These are phyloP conservation scores for Fusarium penzigii DNA, from an alignment of 2,329 filamentous ascomycete species.

Conservation along the genomic window DNA sequence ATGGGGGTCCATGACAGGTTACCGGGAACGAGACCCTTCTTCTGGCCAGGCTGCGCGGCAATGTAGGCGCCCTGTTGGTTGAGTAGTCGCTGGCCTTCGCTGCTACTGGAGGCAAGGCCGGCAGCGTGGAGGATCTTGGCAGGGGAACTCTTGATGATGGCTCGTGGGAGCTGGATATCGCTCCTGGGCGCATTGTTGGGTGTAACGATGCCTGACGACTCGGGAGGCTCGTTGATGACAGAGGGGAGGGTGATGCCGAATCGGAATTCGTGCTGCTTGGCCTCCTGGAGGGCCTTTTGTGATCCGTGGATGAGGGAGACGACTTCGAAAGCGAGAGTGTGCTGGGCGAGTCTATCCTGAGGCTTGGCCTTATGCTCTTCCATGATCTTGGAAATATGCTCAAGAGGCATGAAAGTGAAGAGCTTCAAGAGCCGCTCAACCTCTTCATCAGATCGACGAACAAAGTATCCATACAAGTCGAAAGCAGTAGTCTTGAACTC, in stretches of 20 bases:
- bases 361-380: constrained; percentile 66
- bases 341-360: constrained; percentile 75
- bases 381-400: constrained; percentile 69
- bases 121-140: constrained; percentile 60
- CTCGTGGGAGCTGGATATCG: constrained; percentile 60
- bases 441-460: constrained; percentile 78
- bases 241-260: constrained; percentile 42
- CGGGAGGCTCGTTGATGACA: constrained; percentile 32
- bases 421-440: constrained; percentile 82
- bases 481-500: constrained; percentile 76
- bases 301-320: constrained; percentile 76
- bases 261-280: constrained; percentile 52
- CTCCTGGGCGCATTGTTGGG: constrained; percentile 51
- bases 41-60: constrained; percentile 50
- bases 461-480: constrained; percentile 89
- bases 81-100: constrained; percentile 61
- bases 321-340: constrained; percentile 80
- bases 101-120: constrained; percentile 57
- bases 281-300: constrained; percentile 62
- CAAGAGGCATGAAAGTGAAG: constrained; percentile 82
- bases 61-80: constrained; percentile 60
- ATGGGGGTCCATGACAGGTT: constrained; percentile 63
- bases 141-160: constrained; percentile 58
- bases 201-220: constrained; percentile 36
- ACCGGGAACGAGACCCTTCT: constrained; percentile 46